Percentiles rank a stretch among this genome's conserved stretches.
These are phyloP conservation scores for Raffaelea deltoideospora DNA, from an alignment of 2,329 filamentous ascomycete genomes.

Conservation along the genomic window DNA sequence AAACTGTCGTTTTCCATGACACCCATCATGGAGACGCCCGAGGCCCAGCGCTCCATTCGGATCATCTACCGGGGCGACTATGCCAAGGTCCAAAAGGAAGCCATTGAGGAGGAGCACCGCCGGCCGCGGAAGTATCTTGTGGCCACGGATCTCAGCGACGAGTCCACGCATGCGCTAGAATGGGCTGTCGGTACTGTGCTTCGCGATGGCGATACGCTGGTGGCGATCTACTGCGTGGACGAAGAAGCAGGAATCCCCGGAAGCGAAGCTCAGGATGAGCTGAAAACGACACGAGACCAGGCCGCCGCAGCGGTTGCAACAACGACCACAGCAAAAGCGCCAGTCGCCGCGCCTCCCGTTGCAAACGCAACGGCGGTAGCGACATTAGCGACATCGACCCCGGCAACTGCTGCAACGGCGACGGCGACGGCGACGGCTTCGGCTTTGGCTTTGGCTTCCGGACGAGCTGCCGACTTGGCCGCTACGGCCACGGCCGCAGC, in stretches of 20 bases:
- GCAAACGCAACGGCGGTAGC: too few species aligned
- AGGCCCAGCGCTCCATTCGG: slow-evolving; percentile 67
- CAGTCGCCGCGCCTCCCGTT: slow-evolving; percentile 10
- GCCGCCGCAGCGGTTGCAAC: slow-evolving; percentile 56
- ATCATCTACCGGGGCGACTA: slow-evolving; percentile 88
- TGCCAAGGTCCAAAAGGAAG: slow-evolving; percentile 56
- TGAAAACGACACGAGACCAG: slow-evolving; percentile 61
- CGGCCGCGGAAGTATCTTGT: slow-evolving; percentile 82
- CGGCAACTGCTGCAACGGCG: background rate
- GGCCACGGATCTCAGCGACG: slow-evolving; percentile 88
- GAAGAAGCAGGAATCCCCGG: slow-evolving; percentile 59
- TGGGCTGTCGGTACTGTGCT: slow-evolving; percentile 96
- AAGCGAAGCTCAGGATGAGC: slow-evolving; percentile 36
- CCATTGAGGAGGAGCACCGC: slow-evolving; percentile 56
- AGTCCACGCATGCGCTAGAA: slow-evolving; percentile 87
- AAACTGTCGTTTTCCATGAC: slow-evolving; percentile 71
- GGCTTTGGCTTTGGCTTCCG: too few species aligned
- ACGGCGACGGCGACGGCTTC: slow-evolving; percentile 7
- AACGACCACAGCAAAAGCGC: slow-evolving; percentile 21
- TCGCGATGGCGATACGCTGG: slow-evolving; percentile 82
- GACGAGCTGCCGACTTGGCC: slow-evolving; percentile 21
- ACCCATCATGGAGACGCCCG: slow-evolving; percentile 58
- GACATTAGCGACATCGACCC: slow-evolving; percentile 3
- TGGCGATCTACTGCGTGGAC: slow-evolving; percentile 86
- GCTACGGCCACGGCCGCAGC: slow-evolving; percentile 10